Evolutionary conservation across 306 rosid genomes (phyloP).

Genomic region (Lathyrus tuberosus): DNA sequence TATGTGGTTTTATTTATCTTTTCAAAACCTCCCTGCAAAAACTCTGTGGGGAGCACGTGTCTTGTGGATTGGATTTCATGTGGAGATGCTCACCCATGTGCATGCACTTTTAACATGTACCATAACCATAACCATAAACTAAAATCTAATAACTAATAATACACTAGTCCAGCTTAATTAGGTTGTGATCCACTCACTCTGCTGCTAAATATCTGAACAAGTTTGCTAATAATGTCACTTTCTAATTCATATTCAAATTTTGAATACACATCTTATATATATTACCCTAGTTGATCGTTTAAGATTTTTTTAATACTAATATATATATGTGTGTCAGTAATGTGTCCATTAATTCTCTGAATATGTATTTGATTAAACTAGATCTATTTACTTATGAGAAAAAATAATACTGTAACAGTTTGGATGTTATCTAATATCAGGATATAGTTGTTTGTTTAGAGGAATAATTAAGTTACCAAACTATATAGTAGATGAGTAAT

Average conservation of each 20-base stretch:
- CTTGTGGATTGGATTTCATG: slow-evolving; percentile 60
- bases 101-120: slow-evolving; percentile 26
- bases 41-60: slow-evolving; percentile 66
- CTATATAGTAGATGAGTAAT: not conserved
- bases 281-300: not conserved
- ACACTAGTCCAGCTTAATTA: slow-evolving; percentile 48
- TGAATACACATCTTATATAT: not conserved
- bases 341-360: slow-evolving; percentile 35
- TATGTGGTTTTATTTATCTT: slow-evolving; percentile 27
- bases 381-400: slow-evolving; percentile 8
- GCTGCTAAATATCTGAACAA: slow-evolving; percentile 42
- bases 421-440: not conserved
- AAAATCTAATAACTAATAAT: not conserved
- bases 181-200: slow-evolving; percentile 37
- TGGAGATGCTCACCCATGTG: slow-evolving; percentile 66
- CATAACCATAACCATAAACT: not conserved
- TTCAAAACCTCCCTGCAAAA: slow-evolving; percentile 40
- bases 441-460: not conserved
- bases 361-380: slow-evolving; percentile 8
- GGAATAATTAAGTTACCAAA: not conserved
- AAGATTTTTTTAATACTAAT: slow-evolving; percentile 15
- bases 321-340: slow-evolving; percentile 8
- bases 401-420: not conserved
- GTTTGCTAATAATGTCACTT: slow-evolving; percentile 36
- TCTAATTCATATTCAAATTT: slow-evolving; percentile 40